A percentile compares a stretch with the other conserved stretches of the same genome.
Conservation (phyloP, 2,329 filamentous ascomycete species). For the Penicillium sp. region DNA sequence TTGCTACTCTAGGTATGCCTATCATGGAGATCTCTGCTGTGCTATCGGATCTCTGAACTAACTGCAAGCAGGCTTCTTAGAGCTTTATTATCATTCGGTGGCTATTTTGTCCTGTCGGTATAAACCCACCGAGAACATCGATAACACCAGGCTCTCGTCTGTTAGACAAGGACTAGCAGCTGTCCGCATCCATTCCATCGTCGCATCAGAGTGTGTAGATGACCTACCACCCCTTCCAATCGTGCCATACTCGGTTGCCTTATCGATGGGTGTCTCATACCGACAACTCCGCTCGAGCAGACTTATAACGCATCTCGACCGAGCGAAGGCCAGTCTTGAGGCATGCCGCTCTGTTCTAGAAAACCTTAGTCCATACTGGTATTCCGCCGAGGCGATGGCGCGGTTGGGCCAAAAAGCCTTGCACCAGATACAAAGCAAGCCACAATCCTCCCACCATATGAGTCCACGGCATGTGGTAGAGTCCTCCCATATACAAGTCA, state of each 20-base stretch:
- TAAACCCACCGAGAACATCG: conserved; percentile 31
- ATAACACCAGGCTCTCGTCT: conserved; percentile 51
- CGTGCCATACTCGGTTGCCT: conserved; percentile 55
- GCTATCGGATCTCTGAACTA: neutral
- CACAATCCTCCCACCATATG: neutral
- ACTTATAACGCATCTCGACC: conserved; percentile 40
- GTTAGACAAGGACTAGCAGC: conserved; percentile 56
- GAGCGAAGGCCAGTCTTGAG: conserved; percentile 37
- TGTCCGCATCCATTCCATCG: conserved; percentile 54
- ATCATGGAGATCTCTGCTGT: neutral
- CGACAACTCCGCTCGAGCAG: conserved; percentile 55
- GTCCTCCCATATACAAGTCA: neutral
- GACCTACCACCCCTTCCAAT: conserved; percentile 53
- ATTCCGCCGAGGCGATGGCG: conserved; percentile 44
- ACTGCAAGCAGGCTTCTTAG: conserved; percentile 45
- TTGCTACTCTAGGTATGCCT: conserved; percentile 29
- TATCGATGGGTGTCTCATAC: conserved; percentile 57
- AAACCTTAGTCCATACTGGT: conserved; percentile 36
- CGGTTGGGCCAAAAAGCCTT: conserved; percentile 40
- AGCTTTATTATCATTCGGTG: conserved; percentile 57
- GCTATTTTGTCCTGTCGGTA: conserved; percentile 57
- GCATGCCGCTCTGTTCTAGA: conserved; percentile 39
- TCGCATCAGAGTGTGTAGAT: conserved; percentile 46
- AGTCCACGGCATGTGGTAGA: neutral
- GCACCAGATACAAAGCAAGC: conserved; percentile 27